Base-by-base conservation (phyloP, 148 eudicot genomes). In the Nepenthes mirabilis region DNA sequence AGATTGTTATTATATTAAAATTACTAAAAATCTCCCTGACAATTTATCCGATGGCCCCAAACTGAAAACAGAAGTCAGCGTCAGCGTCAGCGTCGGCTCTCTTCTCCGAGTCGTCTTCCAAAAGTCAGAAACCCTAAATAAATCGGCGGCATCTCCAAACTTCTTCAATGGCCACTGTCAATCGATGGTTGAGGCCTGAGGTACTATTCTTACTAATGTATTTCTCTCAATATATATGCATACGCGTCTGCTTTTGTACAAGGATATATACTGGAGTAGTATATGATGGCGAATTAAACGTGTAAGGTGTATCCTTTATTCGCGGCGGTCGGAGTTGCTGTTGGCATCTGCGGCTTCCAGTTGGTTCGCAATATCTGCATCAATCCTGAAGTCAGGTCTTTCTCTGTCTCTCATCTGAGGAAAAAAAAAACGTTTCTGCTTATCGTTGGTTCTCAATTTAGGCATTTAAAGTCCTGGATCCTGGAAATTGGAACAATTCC, bases 301-400 rank as follows among this genome's bases (percentile, higher is more conserved):
- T 8, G 45, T 40, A 3, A 73, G 76, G 77, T 74, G 3, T 77
- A 64, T 59, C 81, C 81, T 47, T 62, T 77, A 10, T 70, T 74
- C 33, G 78, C 78, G 0, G 72, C 75, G 10, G 69, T 70, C 10
- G 74, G 78, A 12, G 65, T 68, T n/a, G 81, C 75, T n/a, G 77
- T 77, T n/a, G 78, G 81, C 0, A 73, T 73, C 6, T 74, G 78
- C 35, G 75, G 66, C 2, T 3, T 74, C 43, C 78, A 74, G 35
- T 73, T 77, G 14, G 65, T 67, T 10, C 75, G 81, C 11, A 77
- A 77, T 52, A 67, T 77, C 57, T 74, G 75, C 13, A 71, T 55
- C 23, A 78, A 78, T 56, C 82, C 82, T 65, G 82, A 78, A 70
- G 82, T 78, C 69, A 70, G 82, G 82, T 77, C 37, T 5, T 13